phyloP scores from a whole-genome alignment of 768 basidiomycete genomes.

The Tricholoma sp. region DNA sequence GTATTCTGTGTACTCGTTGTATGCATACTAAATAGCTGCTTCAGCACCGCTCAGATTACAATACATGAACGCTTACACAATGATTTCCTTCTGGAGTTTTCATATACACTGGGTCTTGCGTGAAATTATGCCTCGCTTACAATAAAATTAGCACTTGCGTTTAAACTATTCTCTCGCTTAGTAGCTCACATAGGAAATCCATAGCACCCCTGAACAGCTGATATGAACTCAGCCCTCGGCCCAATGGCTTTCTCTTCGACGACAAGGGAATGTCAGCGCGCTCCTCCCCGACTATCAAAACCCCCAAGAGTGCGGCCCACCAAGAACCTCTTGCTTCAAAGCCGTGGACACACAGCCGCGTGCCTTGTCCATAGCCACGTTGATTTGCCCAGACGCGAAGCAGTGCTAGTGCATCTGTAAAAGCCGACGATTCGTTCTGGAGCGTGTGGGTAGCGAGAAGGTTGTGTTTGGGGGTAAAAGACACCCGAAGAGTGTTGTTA shows the following conservation, averaged over 20 bases:
- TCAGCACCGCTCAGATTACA: slow-evolving; percentile 5
- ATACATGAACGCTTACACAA: slow-evolving; percentile 33
- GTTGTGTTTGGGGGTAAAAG: slow-evolving; percentile 42
- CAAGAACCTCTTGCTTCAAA: slow-evolving; percentile 63
- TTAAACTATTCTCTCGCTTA: background rate
- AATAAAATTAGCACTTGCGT: slow-evolving; percentile 3
- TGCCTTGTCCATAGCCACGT: slow-evolving; percentile 66
- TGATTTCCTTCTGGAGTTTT: slow-evolving; percentile 52
- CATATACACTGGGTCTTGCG: slow-evolving; percentile 50
- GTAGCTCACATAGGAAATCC: slow-evolving; percentile 70
- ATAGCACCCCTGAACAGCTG: slow-evolving; percentile 83
- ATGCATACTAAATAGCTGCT: slow-evolving; percentile 40
- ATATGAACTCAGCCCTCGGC: slow-evolving; percentile 82
- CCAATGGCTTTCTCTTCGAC: slow-evolving; percentile 54
- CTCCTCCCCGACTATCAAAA: slow-evolving; percentile 68
- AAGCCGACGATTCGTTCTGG: slow-evolving; percentile 54
- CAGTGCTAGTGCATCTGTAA: slow-evolving; percentile 68
- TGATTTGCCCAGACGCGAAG: slow-evolving; percentile 90
- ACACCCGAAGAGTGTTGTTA: slow-evolving; percentile 65
- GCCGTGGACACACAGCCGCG: slow-evolving; percentile 54
- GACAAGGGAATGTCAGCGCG: slow-evolving; percentile 21
- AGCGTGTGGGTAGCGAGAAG: slow-evolving; percentile 50
- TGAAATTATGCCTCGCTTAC: slow-evolving; percentile 69
- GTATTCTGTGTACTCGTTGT: slow-evolving; percentile 48
- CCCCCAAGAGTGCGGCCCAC: slow-evolving; percentile 62